Evolutionary conservation across 108 stramenopile species (phyloP).

Genomic region (Pseudonitzschia delicatissima): DNA sequence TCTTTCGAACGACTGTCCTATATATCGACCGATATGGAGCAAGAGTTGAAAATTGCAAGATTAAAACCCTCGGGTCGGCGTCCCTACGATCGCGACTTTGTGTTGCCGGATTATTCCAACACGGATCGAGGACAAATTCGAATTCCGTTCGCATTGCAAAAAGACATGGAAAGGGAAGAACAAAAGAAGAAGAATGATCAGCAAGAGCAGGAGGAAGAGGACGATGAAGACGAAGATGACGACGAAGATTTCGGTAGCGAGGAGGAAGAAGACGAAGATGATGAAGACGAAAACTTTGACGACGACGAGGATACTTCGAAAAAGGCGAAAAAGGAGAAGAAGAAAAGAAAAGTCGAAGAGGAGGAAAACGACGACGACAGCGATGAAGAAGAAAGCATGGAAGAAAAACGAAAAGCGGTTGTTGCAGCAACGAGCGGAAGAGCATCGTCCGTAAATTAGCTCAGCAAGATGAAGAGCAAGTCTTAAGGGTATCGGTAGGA

Average conservation of each 20-base stretch:
- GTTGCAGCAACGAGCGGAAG: slow-evolving; percentile 56
- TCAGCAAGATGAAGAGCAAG: slow-evolving; percentile 69
- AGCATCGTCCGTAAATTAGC: slow-evolving; percentile 56
- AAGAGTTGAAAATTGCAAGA: slow-evolving; percentile 65
- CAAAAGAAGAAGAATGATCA: slow-evolving; percentile 30
- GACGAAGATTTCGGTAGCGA: slow-evolving; percentile 25
- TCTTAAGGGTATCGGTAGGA: slow-evolving; percentile 80
- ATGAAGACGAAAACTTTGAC: slow-evolving; percentile 22
- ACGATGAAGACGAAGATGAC: slow-evolving; percentile 33
- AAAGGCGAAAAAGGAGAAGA: slow-evolving; percentile 12
- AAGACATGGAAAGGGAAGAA: slow-evolving; percentile 41
- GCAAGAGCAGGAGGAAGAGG: slow-evolving; percentile 39
- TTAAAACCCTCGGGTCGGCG: slow-evolving; percentile 48
- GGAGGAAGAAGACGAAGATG: slow-evolving; percentile 15
- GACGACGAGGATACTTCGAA: slow-evolving; percentile 16
- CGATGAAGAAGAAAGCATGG: slow-evolving; percentile 73
- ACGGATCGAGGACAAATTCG: slow-evolving; percentile 60
- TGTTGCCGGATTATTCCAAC: slow-evolving; percentile 88
- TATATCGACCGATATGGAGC: slow-evolving; percentile 66
- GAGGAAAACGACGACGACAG: slow-evolving; percentile 37
- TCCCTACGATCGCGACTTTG: slow-evolving; percentile 79
- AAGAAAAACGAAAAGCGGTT: slow-evolving; percentile 57
- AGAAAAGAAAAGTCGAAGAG: slow-evolving; percentile 6
- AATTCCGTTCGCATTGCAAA: slow-evolving; percentile 52
- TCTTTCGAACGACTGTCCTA: slow-evolving; percentile 58